Conservation (phyloP, 1,284 basidiomycete species). For the Hemileia vastatrix region DNA sequence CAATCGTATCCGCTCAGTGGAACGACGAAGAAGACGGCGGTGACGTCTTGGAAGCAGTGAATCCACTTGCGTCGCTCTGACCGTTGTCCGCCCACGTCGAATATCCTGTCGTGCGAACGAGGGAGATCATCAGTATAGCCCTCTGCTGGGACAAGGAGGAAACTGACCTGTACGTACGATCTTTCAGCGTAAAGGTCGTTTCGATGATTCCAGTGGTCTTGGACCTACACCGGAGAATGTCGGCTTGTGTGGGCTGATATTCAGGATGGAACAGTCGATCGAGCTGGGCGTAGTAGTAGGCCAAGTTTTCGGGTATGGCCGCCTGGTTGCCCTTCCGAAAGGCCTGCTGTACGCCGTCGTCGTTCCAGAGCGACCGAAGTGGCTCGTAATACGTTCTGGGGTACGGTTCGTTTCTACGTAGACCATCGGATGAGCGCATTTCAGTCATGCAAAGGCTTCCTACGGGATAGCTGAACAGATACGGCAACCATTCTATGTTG, state of each 20-base stretch:
- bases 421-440: too few species aligned
- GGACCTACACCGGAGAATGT: constrained; percentile 84
- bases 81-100: constrained; percentile 91
- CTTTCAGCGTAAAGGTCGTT: constrained; percentile 80
- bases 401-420: constrained; percentile 66
- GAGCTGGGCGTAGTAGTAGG: constrained; percentile 9
- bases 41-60: constrained; percentile 82
- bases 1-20: constrained; percentile 80
- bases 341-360: constrained; percentile 71
- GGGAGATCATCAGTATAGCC: too few species aligned
- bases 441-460: constrained; percentile 50
- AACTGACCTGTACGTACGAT: constrained; percentile 80
- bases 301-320: constrained; percentile 68
- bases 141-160: too few species aligned
- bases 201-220: constrained; percentile 97
- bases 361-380: constrained; percentile 74
- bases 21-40: constrained; percentile 85
- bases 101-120: too few species aligned
- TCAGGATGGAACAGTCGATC: constrained; percentile 32
- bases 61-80: constrained; percentile 75
- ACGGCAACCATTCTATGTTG: constrained; percentile 60
- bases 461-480: too few species aligned
- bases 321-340: constrained; percentile 75
- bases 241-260: constrained; percentile 52
- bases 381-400: constrained; percentile 68